phyloP scores from a whole-genome alignment of 2,329 filamentous ascomycete species.

The Penicillium sp. region DNA sequence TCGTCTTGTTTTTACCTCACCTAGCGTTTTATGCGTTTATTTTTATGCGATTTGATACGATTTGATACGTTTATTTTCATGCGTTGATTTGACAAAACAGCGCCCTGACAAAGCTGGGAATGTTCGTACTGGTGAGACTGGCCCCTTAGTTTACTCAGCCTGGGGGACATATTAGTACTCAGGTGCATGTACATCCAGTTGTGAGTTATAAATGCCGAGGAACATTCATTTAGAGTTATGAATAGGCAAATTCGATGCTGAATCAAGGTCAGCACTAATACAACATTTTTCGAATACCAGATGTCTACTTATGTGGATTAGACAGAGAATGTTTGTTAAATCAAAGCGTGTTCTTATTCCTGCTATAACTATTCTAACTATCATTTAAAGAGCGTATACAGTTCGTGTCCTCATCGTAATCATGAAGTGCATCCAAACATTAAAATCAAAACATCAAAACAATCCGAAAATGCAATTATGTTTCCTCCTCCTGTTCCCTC shows the following conservation, averaged over 20 bases:
- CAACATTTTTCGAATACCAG: no score
- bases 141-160: no score
- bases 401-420: constrained; percentile 19
- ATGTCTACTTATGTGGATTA: constrained; percentile 40
- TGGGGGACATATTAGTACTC: no score
- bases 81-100: no score
- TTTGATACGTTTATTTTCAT: no score
- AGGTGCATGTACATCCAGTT: neutral
- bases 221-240: neutral
- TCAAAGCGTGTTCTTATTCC: constrained; percentile 4
- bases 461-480: neutral
- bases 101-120: no score
- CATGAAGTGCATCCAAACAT: constrained; percentile 8
- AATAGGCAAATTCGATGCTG: no score
- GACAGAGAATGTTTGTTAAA: neutral
- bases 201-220: neutral
- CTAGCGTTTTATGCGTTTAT: no score
- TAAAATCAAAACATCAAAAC: neutral
- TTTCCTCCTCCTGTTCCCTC: neutral
- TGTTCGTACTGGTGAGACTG: no score
- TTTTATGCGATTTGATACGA: no score
- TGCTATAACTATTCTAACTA: constrained; percentile 1
- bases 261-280: no score
- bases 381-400: constrained; percentile 19
- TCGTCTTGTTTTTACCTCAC: no score